Percentiles rank a stretch among this genome's conserved stretches.
Evolutionary conservation across 1,284 basidiomycete species (phyloP).

Genomic region (Athelia psychrophila): DNA sequence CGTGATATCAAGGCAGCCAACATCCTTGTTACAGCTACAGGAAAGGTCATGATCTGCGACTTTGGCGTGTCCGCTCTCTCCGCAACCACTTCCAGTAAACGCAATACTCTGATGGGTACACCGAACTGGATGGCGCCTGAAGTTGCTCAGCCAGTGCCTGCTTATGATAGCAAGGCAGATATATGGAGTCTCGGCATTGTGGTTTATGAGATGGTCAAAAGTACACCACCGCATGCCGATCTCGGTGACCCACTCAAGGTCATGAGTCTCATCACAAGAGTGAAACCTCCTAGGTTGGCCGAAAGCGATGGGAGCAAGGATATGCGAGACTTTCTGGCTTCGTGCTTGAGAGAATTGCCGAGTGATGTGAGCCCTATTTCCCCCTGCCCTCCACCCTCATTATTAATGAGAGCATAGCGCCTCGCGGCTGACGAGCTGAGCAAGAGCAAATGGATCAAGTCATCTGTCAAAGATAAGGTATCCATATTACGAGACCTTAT

Average conservation of each 20-base stretch:
- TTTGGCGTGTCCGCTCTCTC: constrained; percentile 96
- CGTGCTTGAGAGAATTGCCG: constrained; percentile 85
- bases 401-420: constrained; percentile 49
- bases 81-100: constrained; percentile 83
- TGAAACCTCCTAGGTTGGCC: constrained; percentile 78
- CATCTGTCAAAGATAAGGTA: constrained; percentile 65
- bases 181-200: constrained; percentile 97
- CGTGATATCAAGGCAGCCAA: constrained; percentile 98
- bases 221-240: constrained; percentile 88
- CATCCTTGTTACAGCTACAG: constrained; percentile 82
- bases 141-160: constrained; percentile 83
- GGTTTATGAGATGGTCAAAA: constrained; percentile 93
- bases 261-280: constrained; percentile 88
- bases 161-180: constrained; percentile 94
- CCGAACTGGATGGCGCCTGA: constrained; percentile 99
- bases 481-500: constrained; percentile 84
- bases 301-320: constrained; percentile 82
- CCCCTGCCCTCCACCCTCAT: neutral
- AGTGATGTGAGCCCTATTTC: constrained; percentile 56
- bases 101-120: constrained; percentile 93
- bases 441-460: constrained; percentile 94
- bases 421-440: constrained; percentile 86
- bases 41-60: constrained; percentile 93
- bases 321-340: constrained; percentile 87
- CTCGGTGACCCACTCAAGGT: constrained; percentile 80